phyloP scores from a whole-genome alignment of 1,284 basidiomycete species.

The Austroboletus niveus region DNA sequence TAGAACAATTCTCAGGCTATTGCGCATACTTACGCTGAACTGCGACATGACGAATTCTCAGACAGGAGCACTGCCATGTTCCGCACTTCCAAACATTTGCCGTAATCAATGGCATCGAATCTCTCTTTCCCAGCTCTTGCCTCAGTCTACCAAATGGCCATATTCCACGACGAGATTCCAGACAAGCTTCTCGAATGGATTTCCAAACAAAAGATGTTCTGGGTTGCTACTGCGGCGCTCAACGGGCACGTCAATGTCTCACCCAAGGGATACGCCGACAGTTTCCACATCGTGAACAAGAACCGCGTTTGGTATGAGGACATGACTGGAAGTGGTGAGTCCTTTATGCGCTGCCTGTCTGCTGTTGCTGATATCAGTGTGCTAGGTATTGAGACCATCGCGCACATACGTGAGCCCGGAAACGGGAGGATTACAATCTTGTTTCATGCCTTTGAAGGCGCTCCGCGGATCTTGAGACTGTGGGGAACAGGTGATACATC shows the following conservation, averaged over 20 bases:
- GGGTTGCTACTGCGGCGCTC: slow-evolving; percentile 54
- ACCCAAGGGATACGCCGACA: slow-evolving; percentile 48
- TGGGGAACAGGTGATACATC: slow-evolving; percentile 44
- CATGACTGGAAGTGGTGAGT: slow-evolving; percentile 49
- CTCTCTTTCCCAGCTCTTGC: no score
- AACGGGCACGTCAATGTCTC: slow-evolving; percentile 55
- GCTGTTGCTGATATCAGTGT: neutral
- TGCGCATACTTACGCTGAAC: no score
- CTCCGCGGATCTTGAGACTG: slow-evolving; percentile 48
- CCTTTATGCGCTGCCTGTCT: neutral
- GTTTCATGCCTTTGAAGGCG: slow-evolving; percentile 54
- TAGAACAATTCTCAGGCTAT: no score
- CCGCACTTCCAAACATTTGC: no score
- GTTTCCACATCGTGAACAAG: slow-evolving; percentile 45
- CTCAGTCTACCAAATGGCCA: slow-evolving; percentile 36
- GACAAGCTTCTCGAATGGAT: slow-evolving; percentile 46
- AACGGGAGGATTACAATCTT: slow-evolving; percentile 54
- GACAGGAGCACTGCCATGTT: no score
- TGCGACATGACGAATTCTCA: no score
- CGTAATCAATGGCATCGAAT: no score
- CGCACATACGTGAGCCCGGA: slow-evolving; percentile 50
- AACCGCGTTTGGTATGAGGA: slow-evolving; percentile 56
- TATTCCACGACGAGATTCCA: slow-evolving; percentile 48
- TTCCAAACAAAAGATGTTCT: slow-evolving; percentile 50
- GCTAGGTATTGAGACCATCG: slow-evolving; percentile 56